These are phyloP conservation scores for Aspergillus tubingensis DNA, from an alignment of 2,329 filamentous ascomycete species.

Conservation along the genomic window DNA sequence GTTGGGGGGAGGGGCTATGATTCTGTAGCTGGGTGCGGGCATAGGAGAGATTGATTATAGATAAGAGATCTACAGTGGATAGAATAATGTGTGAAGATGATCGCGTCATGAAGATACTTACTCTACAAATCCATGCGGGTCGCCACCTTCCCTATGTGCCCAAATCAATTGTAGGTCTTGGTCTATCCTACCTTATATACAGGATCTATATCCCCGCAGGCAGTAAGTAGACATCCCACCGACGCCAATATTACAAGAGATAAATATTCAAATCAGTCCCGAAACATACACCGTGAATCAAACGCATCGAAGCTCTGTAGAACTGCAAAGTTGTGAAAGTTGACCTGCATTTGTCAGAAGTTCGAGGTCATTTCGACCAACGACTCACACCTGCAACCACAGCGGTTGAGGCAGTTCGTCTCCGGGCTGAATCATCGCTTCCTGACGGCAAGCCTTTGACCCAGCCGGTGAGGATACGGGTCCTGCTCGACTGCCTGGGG, in stretches of 20 bases:
- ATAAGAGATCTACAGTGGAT: neutral
- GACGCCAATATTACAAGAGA: neutral
- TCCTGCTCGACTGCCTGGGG: constrained; percentile 28
- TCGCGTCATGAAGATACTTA: neutral
- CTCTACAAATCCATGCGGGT: neutral
- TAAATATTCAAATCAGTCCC: neutral
- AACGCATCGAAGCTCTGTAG: neutral
- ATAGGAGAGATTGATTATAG: too few relatives aligned
- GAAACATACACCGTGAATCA: neutral
- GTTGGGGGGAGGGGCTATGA: too few relatives aligned
- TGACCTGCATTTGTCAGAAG: neutral
- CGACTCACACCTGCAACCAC: constrained; percentile 38
- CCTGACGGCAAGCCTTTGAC: constrained; percentile 28
- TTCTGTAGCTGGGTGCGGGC: too few relatives aligned
- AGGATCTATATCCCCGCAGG: neutral
- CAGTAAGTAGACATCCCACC: too few relatives aligned
- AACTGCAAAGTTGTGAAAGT: neutral
- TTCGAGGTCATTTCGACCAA: neutral
- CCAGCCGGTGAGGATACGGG: constrained; percentile 25
- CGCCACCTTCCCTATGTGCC: neutral
- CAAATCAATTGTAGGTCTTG: neutral
- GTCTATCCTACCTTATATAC: neutral
- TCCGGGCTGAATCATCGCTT: constrained; percentile 34
- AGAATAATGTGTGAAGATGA: neutral
- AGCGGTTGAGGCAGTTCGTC: constrained; percentile 42